These are phyloP conservation scores for Panaeolus papilionaceus DNA, from an alignment of 768 basidiomycete species.

Conservation along the genomic window DNA sequence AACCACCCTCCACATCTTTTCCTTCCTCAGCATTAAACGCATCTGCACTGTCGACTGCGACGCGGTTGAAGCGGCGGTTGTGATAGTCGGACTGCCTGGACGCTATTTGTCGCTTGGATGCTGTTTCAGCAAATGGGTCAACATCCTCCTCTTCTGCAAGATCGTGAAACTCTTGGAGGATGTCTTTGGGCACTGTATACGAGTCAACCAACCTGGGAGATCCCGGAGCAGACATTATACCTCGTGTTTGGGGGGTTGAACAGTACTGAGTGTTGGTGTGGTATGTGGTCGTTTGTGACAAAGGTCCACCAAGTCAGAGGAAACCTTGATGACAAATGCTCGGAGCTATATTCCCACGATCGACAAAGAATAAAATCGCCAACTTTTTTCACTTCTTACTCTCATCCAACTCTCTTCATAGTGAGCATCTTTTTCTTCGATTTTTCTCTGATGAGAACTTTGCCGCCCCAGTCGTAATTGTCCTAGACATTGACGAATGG, in stretches of 20 bases:
- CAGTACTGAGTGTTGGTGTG: slow-evolving; percentile 22
- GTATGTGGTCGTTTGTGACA: slow-evolving; percentile 30
- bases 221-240: slow-evolving; percentile 62
- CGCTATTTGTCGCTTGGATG: slow-evolving; percentile 92
- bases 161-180: slow-evolving; percentile 92
- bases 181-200: slow-evolving; percentile 91
- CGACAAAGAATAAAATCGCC: slow-evolving; percentile 17
- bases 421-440: slow-evolving; percentile 25
- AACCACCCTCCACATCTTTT: slow-evolving; percentile 80
- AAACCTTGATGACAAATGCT: slow-evolving; percentile 14
- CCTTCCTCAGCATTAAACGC: slow-evolving; percentile 77
- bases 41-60: slow-evolving; percentile 81
- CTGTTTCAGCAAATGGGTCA: slow-evolving; percentile 92
- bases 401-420: slow-evolving; percentile 20
- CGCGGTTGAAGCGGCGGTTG: slow-evolving; percentile 86
- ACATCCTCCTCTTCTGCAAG: slow-evolving; percentile 93
- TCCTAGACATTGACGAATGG: slow-evolving; percentile 63
- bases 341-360: slow-evolving; percentile 39
- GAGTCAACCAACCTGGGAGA: slow-evolving; percentile 85
- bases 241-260: slow-evolving; percentile 31
- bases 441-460: slow-evolving; percentile 60
- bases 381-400: slow-evolving; percentile 29
- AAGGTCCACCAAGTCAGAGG: slow-evolving; percentile 33
- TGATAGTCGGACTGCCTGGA: slow-evolving; percentile 95
- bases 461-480: slow-evolving; percentile 82